Evolutionary conservation across 1,284 basidiomycete genomes (phyloP), one percentile per base, ranked within the genome.

Genomic region (Austropuccinia psidii): DNA sequence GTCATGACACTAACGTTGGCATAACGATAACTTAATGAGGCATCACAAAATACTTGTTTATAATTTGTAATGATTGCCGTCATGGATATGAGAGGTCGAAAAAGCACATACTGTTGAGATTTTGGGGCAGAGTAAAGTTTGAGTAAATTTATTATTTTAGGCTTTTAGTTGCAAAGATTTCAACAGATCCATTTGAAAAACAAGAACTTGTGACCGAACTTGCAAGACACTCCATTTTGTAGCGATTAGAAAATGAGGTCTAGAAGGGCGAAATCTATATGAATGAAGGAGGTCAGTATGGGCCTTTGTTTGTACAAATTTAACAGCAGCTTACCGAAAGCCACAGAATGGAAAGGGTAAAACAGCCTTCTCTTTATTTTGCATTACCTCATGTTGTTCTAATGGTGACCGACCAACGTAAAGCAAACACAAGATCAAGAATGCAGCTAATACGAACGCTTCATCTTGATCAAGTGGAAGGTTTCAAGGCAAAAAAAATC

Each of bases 341-440:
- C 15, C 74, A 80, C 84, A 74, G 76, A 90, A 87, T 7, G 91
- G 90, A 54, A 89, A 79, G 13, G 90, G 90, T 7, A 95, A 81
- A 29, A 85, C 82, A 55, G 83, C 82, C 79, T 94, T 94, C 78
- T 93, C 89, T 80, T 94, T 94, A 31, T 89, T 84, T 8, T 83
- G 84, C 3, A 95, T 84, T 0, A 89, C 89, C 62, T 55, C 69
- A 13, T 67, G 68, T 77, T 88, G 86, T 27, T 82, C 87, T 0
- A 82, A 76, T 1, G 87, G 86, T 0, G 87, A 89, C 8, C 84
- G 83, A 11, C 90, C 89, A 1, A 94, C 90, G 80, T 87, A 92
- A 79, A 93, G 90, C 52, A 94, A 88, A 70, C 93, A 83, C 4
- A 95, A 84, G 35, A 93, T 83, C 67, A 78, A 75, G 66, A 81